phyloP scores from a whole-genome alignment of 2,329 filamentous ascomycete genomes.

The Fusarium sp. region DNA sequence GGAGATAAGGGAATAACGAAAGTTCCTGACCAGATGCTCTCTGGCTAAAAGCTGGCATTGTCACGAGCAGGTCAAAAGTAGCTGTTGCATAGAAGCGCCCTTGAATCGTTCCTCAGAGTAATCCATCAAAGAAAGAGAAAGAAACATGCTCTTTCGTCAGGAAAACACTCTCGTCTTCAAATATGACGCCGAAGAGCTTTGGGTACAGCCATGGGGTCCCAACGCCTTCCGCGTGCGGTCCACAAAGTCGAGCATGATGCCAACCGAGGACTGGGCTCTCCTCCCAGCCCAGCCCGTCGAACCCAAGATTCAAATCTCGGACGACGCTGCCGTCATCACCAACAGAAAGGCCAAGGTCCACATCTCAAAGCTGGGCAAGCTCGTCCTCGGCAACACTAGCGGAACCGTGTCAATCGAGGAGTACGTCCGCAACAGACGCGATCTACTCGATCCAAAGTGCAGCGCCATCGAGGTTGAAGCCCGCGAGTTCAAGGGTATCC shows the following conservation, averaged over 20 bases:
- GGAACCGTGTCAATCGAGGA: not conserved
- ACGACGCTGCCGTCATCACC: not conserved
- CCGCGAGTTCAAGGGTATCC: conserved; percentile 66
- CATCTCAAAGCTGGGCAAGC: not conserved
- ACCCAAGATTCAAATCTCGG: not conserved
- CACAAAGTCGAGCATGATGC: not conserved
- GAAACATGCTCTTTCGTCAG: not conserved
- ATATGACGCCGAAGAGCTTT: not conserved
- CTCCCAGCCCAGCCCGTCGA: not conserved
- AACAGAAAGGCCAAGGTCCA: not conserved
- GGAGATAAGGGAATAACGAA: not conserved
- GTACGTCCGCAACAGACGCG: conserved; percentile 7
- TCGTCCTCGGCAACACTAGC: not conserved
- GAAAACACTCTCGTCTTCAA: not conserved
- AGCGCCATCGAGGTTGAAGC: conserved; percentile 68
- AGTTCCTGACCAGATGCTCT: not conserved
- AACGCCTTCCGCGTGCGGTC: not conserved
- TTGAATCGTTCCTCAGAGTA: not conserved
- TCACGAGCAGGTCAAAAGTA: not conserved
- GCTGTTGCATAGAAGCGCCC: not conserved
- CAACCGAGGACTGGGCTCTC: not conserved
- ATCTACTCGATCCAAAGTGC: conserved; percentile 68
- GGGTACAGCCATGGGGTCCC: not conserved
- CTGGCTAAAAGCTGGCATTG: not conserved
- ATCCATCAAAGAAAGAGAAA: not conserved